phyloP scores from a whole-genome alignment of 2,329 filamentous ascomycete genomes.

The Penicillium aurantiogriseum region DNA sequence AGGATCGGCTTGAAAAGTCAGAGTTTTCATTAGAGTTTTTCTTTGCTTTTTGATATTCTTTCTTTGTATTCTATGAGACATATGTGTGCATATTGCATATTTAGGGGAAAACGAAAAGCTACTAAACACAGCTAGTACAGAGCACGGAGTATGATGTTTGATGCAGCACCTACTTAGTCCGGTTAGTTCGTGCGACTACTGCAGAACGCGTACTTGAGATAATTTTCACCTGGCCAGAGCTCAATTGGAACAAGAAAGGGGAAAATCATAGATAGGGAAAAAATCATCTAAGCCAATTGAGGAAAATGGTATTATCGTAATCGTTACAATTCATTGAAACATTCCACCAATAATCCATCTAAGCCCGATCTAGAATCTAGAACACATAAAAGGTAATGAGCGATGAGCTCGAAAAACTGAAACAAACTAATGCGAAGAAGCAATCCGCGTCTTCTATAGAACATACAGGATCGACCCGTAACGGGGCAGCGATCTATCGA shows the following conservation, averaged over 20 bases:
- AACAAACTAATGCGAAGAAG: neutral
- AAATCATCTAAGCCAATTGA: neutral
- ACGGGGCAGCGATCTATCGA: neutral
- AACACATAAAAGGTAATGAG: neutral
- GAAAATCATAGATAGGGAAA: neutral
- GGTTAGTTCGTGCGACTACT: neutral
- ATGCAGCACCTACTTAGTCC: neutral
- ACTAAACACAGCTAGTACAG: neutral
- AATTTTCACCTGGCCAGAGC: neutral
- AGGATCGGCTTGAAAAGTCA: no score
- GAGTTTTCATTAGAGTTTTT: neutral
- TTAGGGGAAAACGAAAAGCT: neutral
- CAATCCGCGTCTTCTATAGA: neutral
- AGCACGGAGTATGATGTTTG: neutral
- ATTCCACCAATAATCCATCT: conserved; percentile 1
- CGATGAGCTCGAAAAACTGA: neutral
- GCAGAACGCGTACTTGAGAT: neutral
- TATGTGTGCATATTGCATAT: neutral
- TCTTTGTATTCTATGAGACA: neutral
- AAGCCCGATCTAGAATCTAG: conserved; percentile 6
- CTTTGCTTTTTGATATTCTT: neutral
- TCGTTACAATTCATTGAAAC: conserved; percentile 4
- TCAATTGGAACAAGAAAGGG: neutral
- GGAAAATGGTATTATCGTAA: neutral
- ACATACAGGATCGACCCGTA: neutral